Percentiles rank a stretch among this genome's conserved stretches.
phyloP scores from a whole-genome alignment of 768 basidiomycete genomes.

The Antrodiella citrinella region DNA sequence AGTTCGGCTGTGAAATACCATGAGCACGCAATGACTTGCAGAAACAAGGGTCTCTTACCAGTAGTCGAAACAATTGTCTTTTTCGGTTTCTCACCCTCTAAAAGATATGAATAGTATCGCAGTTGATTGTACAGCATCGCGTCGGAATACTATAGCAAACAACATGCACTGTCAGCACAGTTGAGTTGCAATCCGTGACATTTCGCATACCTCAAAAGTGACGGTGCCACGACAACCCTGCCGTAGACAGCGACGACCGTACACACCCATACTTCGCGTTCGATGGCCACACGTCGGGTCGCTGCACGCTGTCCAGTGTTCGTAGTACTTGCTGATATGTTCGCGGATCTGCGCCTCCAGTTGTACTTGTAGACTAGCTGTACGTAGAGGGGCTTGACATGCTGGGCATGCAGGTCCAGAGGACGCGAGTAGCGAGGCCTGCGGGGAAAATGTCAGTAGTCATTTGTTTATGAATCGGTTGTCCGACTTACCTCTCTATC shows the following conservation, averaged over 20 bases:
- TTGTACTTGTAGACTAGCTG: constrained; percentile 69
- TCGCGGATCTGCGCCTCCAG: constrained; percentile 80
- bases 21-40: constrained; percentile 19
- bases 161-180: constrained; percentile 3
- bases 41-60: constrained; percentile 23
- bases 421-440: constrained; percentile 62
- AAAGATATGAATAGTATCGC: constrained; percentile 72
- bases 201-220: constrained; percentile 57
- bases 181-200: background rate
- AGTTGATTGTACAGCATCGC: constrained; percentile 83
- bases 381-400: constrained; percentile 46
- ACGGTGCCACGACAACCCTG: constrained; percentile 63
- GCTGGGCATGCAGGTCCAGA: constrained; percentile 64
- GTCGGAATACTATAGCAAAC: constrained; percentile 76
- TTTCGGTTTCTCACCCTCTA: constrained; percentile 60
- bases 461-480: background rate
- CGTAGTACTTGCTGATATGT: constrained; percentile 75
- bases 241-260: constrained; percentile 74
- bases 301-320: constrained; percentile 83
- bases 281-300: constrained; percentile 77
- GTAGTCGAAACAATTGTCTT: constrained; percentile 30
- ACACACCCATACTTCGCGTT: constrained; percentile 92
- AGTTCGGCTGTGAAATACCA: background rate
- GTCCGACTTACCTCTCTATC: constrained; percentile 51
- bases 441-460: constrained; percentile 3